Conservation (phyloP, 192 early-diverging fungal species). For the Rhizoclosmatium globosum region DNA sequence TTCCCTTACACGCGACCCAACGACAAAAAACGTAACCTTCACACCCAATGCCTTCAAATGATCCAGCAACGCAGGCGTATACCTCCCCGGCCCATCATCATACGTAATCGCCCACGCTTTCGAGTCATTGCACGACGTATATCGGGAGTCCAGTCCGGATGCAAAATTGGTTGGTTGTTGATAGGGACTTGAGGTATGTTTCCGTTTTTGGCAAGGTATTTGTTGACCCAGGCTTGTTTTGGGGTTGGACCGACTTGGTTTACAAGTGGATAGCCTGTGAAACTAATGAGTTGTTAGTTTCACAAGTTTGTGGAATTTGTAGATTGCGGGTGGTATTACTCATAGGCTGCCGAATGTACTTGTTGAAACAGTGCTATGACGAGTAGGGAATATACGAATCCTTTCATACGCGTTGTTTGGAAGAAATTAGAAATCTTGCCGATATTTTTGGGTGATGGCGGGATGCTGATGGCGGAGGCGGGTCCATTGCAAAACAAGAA, state of each 20-base stretch:
- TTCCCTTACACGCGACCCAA: conserved; percentile 59
- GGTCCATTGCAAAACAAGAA: no score
- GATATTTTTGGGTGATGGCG: no score
- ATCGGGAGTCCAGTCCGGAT: conserved; percentile 26
- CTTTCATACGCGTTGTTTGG: no score
- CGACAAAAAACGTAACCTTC: conserved; percentile 79
- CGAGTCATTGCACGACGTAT: conserved; percentile 8
- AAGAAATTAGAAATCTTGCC: no score
- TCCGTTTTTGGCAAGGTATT: conserved; percentile 20
- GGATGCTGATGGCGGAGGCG: no score
- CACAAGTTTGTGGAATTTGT: no score
- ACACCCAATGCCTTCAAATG: conserved; percentile 55
- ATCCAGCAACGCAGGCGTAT: conserved; percentile 62
- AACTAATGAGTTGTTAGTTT: background rate
- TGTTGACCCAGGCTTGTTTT: conserved; percentile 3
- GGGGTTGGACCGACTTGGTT: conserved; percentile 24
- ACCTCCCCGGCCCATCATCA: conserved; percentile 58
- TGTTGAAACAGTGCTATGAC: no score
- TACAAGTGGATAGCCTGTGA: background rate
- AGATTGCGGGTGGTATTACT: no score
- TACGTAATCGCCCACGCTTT: conserved; percentile 23
- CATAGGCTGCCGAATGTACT: no score
- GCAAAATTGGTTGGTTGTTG: background rate
- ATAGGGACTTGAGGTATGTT: conserved; percentile 13
- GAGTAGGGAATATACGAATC: no score